Base-by-base conservation (phyloP, 2,329 filamentous ascomycete genomes). In the Scedosporium aurantiacum region DNA sequence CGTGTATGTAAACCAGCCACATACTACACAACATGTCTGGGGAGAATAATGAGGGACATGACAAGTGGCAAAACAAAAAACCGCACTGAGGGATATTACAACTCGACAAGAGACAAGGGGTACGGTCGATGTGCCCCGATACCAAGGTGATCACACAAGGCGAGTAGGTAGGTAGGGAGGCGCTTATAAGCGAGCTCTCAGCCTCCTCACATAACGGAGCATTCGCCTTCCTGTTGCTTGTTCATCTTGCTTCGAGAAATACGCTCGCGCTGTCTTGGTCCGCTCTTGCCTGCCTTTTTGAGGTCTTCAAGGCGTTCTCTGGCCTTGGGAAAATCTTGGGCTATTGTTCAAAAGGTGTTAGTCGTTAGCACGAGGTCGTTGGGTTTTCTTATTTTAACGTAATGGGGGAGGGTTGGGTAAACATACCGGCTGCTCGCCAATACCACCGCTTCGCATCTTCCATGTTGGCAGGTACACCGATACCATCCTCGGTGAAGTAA, bases 391-490 rank as follows among this genome's bases (percentile, higher is more conserved):
- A n/a, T 27, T 18, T 40, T 8, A 57, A 45, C 10, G 28, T 37
- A 47, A 12, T 32, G 45, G 52, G 10, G 6, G 62, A 25, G n/a
- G 43, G 45, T 43, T 5, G 10, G 52, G 60, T 59, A 63, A 63
- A 86, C 91, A 85, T 80, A 97, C 93, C 89, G 71, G 94, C 94
- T 74, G 94, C 92, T 72, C 93, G 83, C 83, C 92, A 97, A 76
- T 99, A 99, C 94, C 94, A 99, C 68, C 91, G 84, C 80, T 96
- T 97, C 23, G 93, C 94, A 75, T 97, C 94, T 69, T 99, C 94
- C 67, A 97, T 69, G 71, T 93, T 95, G 7, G 89, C 85, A 16
- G 87, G 80, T 65, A 90, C 86, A 32, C 94, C 94, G 67, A 99
- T 97, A 12, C 94, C 94, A 57, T 94, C 87, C 74, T 99, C 94